Conservation (phyloP, 2,329 filamentous ascomycete species). For the Ascochyta clinopodiicola region DNA sequence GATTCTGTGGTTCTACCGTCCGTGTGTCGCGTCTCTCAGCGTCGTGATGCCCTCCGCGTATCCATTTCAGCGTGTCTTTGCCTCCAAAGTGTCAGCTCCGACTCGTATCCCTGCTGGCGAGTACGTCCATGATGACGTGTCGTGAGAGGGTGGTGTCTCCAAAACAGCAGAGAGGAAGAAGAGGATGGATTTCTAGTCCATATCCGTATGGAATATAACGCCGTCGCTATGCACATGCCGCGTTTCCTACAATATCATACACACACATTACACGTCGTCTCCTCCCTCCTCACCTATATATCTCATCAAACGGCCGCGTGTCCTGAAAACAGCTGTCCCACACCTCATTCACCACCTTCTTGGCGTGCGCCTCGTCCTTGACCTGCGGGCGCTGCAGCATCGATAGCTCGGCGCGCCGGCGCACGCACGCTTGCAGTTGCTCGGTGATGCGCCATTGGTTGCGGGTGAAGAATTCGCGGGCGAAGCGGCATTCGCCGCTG, state of each 20-base stretch:
- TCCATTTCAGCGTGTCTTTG: too few relatives aligned
- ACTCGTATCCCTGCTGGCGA: too few relatives aligned
- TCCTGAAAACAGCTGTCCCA: constrained; percentile 97
- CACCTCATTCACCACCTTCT: constrained; percentile 92
- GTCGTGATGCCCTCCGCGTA: too few relatives aligned
- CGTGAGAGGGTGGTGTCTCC: too few relatives aligned
- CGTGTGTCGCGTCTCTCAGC: too few relatives aligned
- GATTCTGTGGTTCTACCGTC: too few relatives aligned
- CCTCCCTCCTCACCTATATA: constrained; percentile 70
- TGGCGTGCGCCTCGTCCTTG: constrained; percentile 84
- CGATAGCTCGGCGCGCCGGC: constrained; percentile 78
- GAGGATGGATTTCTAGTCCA: too few relatives aligned
- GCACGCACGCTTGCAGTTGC: constrained; percentile 92
- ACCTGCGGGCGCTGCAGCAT: constrained; percentile 79
- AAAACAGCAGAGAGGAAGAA: too few relatives aligned
- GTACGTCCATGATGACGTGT: too few relatives aligned
- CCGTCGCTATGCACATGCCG: constrained; percentile 16
- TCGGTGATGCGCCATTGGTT: constrained; percentile 89
- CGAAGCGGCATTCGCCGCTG: constrained; percentile 92
- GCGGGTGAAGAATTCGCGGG: constrained; percentile 81
- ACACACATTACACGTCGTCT: not conserved
- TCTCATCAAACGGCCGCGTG: constrained; percentile 94
- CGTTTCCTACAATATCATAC: constrained; percentile 14
- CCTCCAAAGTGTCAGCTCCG: too few relatives aligned
- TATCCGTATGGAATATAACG: not conserved